These are phyloP conservation scores for Chaetoceros tenuissimus DNA, from an alignment of 108 stramenopile genomes.

Conservation along the genomic window DNA sequence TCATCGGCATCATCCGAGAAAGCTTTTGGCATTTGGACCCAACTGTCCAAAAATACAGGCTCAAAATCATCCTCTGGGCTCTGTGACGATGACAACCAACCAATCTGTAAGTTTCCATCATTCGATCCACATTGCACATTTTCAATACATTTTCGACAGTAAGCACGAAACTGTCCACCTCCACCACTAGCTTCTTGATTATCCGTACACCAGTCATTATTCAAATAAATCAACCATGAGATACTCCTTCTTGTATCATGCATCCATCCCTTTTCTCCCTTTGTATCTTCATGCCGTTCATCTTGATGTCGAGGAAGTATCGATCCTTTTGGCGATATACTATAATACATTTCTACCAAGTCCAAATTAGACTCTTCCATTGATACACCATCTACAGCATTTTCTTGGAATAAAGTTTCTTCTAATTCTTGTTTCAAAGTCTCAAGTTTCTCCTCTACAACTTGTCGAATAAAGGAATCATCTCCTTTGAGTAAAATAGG, in stretches of 20 bases:
- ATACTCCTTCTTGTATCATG: conserved; percentile 34
- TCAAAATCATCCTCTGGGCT: background rate
- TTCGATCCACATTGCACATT: conserved; percentile 8
- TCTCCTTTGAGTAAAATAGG: too few relatives aligned
- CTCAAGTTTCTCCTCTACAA: too few relatives aligned
- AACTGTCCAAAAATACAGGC: conserved; percentile 39
- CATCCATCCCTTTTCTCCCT: conserved; percentile 39
- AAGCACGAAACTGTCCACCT: conserved; percentile 11
- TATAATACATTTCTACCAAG: conserved; percentile 32
- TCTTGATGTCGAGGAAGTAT: conserved; percentile 31
- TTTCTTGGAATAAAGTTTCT: too few relatives aligned
- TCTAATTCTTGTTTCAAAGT: too few relatives aligned
- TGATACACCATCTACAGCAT: too few relatives aligned
- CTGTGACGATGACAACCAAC: conserved; percentile 24
- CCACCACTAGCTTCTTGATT: conserved; percentile 37
- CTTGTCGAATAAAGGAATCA: too few relatives aligned
- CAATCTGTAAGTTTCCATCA: conserved; percentile 45
- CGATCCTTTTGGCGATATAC: conserved; percentile 17
- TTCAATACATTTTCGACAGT: background rate
- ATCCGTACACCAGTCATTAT: too few relatives aligned
- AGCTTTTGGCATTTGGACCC: conserved; percentile 1
- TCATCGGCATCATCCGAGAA: conserved; percentile 6
- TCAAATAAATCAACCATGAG: conserved; percentile 46
- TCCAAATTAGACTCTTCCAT: too few relatives aligned
- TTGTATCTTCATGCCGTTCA: conserved; percentile 48